These are phyloP conservation scores for Lipomyces starkeyi DNA, from an alignment of 805 yeast genomes.

Conservation along the genomic window DNA sequence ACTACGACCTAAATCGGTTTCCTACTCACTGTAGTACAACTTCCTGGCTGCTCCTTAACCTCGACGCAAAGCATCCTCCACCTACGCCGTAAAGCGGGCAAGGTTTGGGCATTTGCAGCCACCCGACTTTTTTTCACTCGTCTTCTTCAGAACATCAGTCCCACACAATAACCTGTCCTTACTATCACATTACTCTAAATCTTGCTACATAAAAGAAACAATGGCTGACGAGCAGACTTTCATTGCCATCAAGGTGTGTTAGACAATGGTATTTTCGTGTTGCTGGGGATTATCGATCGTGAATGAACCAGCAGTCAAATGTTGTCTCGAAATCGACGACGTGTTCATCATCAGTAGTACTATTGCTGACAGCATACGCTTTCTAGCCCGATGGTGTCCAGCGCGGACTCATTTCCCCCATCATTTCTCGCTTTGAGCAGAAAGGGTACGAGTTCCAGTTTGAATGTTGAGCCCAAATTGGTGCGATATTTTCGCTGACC, in stretches of 20 bases:
- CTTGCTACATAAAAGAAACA: slow-evolving; percentile 2
- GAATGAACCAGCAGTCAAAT: background rate
- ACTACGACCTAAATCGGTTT: too few species aligned
- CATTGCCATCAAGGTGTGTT: slow-evolving; percentile 49
- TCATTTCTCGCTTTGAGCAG: slow-evolving; percentile 91
- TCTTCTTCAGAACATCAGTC: background rate
- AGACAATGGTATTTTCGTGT: slow-evolving; percentile 1
- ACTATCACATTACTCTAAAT: background rate
- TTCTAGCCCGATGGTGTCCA: slow-evolving; percentile 97
- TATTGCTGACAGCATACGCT: slow-evolving; percentile 18
- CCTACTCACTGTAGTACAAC: too few species aligned
- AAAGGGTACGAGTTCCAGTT: slow-evolving; percentile 56
- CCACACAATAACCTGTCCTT: background rate
- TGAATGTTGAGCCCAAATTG: background rate
- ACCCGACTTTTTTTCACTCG: background rate
- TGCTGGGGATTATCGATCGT: slow-evolving; percentile 1
- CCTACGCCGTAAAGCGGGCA: too few species aligned
- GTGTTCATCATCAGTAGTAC: background rate
- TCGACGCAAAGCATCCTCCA: too few species aligned
- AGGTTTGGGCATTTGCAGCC: too few species aligned
- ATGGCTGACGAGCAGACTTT: slow-evolving; percentile 45
- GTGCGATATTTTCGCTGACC: background rate
- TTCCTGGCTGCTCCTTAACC: too few species aligned
- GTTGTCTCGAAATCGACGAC: background rate
- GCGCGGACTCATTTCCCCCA: slow-evolving; percentile 92